Base-by-base conservation (phyloP, 179 eudicot genomes). In the Corrigiola litoralis region DNA sequence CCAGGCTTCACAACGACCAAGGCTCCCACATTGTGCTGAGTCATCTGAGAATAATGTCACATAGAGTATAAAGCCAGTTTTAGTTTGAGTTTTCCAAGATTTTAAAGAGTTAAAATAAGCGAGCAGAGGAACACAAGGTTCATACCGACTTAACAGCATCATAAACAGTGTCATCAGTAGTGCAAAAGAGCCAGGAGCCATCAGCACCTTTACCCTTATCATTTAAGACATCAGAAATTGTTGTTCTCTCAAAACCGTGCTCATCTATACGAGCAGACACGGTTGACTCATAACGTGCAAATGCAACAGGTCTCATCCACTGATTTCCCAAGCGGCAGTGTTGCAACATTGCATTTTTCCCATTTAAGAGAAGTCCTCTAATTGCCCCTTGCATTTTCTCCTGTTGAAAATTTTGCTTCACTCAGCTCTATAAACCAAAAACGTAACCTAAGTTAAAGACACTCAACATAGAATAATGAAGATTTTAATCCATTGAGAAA, bases 111-210 rank as follows among this genome's bases (percentile, higher is more conserved):
- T 17, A 8, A 11, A 18, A 24, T 8, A 44, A 34, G 11, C 49
- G 21, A 27, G 2, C 25, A 36, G 58, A 36, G 14, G 55, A 50
- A 24, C 27, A 27, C 29, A 29, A 62, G 31, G n/a, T 62, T 63
- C 90, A 68, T 79, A 91, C 97, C 81, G 97, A 91, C 67, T 88
- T 75, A 59, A 91, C 97, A 31, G 97, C 97, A 69, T 91, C 96
- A 72, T 91, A 91, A 64, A 91, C 97, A 54, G 84, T 24, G 76
- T 91, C 97, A 17, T 91, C 87, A 8, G 88, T 89, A 17, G 88
- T 80, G 80, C 97, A 91, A 96, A 96, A 91, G 24, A 91, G 91
- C 97, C 97, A 91, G 41, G 97, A 91, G 37, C 97, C 97, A 77
- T 91, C 97, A 4, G 94, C 96, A 34, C 83, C 67, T 76, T 88